These are phyloP conservation scores for Atkinsonella hypoxylon DNA, from an alignment of 2,329 filamentous ascomycete genomes.

Conservation along the genomic window DNA sequence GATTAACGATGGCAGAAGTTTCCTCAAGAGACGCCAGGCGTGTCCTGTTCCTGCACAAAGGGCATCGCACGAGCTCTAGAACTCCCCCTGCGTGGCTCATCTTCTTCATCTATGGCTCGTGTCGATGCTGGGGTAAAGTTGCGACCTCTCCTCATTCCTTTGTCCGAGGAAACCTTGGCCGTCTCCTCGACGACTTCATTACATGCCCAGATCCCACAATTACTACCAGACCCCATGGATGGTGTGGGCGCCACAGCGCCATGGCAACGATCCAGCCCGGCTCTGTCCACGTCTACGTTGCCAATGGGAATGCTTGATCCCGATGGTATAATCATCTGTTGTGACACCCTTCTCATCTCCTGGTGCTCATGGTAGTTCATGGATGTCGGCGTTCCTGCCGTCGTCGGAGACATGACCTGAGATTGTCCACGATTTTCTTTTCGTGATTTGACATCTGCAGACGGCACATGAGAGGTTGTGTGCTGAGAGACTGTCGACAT, in stretches of 20 bases:
- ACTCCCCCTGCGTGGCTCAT: slow-evolving; percentile 27
- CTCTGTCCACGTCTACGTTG: background rate
- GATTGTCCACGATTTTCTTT: slow-evolving; percentile 28
- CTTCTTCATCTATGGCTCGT: slow-evolving; percentile 35
- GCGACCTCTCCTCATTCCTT: slow-evolving; percentile 32
- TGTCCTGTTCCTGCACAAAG: slow-evolving; percentile 6
- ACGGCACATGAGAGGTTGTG: slow-evolving; percentile 18
- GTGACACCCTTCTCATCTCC: slow-evolving; percentile 29
- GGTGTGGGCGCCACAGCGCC: background rate
- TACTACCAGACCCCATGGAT: background rate
- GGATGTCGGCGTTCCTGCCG: slow-evolving; percentile 10
- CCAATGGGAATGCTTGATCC: slow-evolving; percentile 10
- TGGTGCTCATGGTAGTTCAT: slow-evolving; percentile 13
- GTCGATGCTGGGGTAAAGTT: slow-evolving; percentile 33
- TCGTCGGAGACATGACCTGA: slow-evolving; percentile 5
- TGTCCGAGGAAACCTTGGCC: slow-evolving; percentile 14
- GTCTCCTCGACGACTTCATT: background rate
- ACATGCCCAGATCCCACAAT: background rate
- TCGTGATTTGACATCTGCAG: slow-evolving; percentile 28
- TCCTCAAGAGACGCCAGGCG: background rate
- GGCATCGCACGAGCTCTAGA: slow-evolving; percentile 14
- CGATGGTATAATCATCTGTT: slow-evolving; percentile 22
- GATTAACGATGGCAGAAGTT: background rate
- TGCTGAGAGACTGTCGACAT: slow-evolving; percentile 23
- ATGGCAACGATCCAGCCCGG: background rate